Conservation (phyloP, 2,329 filamentous ascomycete species). For the Colletotrichum sp. region DNA sequence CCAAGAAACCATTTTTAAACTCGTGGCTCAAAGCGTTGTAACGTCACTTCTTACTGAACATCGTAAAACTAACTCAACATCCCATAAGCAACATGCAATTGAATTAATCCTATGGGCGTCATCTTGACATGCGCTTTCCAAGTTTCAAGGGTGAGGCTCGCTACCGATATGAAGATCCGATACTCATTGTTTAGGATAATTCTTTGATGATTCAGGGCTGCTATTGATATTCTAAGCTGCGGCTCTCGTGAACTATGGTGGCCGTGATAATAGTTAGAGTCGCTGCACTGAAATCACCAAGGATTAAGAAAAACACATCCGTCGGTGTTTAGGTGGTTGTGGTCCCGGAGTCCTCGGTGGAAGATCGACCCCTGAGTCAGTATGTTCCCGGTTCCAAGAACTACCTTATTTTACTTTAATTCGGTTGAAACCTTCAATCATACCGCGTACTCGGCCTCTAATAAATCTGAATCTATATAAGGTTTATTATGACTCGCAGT, state of each 20-base stretch:
- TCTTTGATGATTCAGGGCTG: not conserved
- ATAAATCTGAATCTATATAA: not conserved
- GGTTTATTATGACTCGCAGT: not conserved
- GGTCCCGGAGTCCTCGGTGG: not conserved
- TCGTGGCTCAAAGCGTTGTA: not conserved
- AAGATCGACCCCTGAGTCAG: not conserved
- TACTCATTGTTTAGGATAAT: not conserved
- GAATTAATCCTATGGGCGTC: not conserved
- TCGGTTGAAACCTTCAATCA: not conserved
- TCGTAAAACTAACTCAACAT: not conserved
- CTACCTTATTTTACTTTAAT: not conserved
- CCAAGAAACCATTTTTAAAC: not conserved
- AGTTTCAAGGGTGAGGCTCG: not conserved
- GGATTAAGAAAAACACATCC: not conserved
- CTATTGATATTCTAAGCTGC: not conserved
- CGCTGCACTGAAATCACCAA: not conserved
- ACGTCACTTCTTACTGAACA: not conserved
- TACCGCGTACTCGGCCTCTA: not conserved
- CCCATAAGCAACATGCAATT: not conserved
- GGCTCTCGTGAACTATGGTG: not conserved
- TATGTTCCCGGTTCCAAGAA: not conserved
- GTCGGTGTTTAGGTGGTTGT: not conserved
- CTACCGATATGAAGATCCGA: not conserved
- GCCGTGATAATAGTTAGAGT: not conserved
- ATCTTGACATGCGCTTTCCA: not conserved